These are phyloP conservation scores for Podaxis sp. DNA, from an alignment of 768 basidiomycete species.

Conservation along the genomic window DNA sequence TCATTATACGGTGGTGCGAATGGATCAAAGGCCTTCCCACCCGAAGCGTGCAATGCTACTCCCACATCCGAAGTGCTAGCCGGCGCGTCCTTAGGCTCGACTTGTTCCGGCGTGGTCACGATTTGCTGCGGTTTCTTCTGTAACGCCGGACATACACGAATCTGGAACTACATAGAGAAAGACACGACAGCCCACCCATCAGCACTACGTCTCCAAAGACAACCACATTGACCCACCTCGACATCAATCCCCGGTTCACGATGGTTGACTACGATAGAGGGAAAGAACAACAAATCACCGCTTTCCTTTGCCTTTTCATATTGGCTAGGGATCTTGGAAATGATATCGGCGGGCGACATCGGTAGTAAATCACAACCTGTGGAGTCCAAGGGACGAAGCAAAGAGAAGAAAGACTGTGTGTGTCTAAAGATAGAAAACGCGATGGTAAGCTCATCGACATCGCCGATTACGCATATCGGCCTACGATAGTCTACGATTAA, in stretches of 20 bases:
- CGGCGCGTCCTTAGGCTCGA: background rate
- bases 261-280: slow-evolving; percentile 65
- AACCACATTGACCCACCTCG: slow-evolving; percentile 43
- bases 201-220: background rate
- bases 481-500: background rate
- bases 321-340: slow-evolving; percentile 50
- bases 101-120: slow-evolving; percentile 26
- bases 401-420: background rate
- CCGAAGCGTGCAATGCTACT: background rate
- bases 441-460: background rate
- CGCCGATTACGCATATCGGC: background rate
- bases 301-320: slow-evolving; percentile 59
- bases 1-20: slow-evolving; percentile 86
- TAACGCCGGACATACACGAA: slow-evolving; percentile 82
- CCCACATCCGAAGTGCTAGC: background rate
- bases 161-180: slow-evolving; percentile 63
- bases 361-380: background rate
- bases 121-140: slow-evolving; percentile 70
- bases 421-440: background rate
- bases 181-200: background rate
- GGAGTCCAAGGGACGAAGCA: background rate
- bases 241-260: slow-evolving; percentile 50
- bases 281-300: slow-evolving; percentile 76
- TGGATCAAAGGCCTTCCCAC: slow-evolving; percentile 51
- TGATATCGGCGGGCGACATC: slow-evolving; percentile 49